Conservation (phyloP, 2,329 filamentous ascomycete species). For the Verticillium tricorpus region DNA sequence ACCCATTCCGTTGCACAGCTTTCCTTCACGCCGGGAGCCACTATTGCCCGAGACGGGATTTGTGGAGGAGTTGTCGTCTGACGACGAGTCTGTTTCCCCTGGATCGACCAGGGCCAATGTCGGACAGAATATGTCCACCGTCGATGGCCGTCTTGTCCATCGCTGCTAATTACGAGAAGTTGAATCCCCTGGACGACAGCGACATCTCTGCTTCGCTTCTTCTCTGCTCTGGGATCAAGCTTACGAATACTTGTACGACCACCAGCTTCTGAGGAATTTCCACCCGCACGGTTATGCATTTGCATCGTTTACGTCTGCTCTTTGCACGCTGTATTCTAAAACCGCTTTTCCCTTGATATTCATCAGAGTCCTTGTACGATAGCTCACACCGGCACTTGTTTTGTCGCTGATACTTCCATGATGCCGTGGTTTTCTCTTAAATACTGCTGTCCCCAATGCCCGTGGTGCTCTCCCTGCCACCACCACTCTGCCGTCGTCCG, state of each 20-base stretch:
- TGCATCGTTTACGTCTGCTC: no score
- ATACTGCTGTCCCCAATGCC: no score
- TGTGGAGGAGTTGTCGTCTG: neutral
- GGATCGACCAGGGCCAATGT: neutral
- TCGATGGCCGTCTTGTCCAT: neutral
- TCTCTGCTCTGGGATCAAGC: neutral
- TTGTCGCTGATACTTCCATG: no score
- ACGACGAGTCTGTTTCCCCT: neutral
- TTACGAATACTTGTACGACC: neutral
- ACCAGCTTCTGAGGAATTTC: no score
- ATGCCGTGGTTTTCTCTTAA: no score
- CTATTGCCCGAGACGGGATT: neutral
- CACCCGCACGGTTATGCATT: no score
- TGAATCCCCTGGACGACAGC: neutral
- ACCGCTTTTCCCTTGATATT: no score
- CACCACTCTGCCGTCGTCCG: no score
- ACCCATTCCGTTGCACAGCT: neutral
- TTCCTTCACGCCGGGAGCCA: neutral
- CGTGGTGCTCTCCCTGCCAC: no score
- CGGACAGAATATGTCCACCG: neutral
- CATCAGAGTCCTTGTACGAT: no score
- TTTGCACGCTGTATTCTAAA: no score
- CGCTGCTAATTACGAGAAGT: neutral
- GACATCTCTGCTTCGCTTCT: neutral
- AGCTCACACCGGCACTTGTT: no score